Evolutionary conservation across 2,329 filamentous ascomycete genomes (phyloP).

Genomic region (Alternaria triticimaculans): DNA sequence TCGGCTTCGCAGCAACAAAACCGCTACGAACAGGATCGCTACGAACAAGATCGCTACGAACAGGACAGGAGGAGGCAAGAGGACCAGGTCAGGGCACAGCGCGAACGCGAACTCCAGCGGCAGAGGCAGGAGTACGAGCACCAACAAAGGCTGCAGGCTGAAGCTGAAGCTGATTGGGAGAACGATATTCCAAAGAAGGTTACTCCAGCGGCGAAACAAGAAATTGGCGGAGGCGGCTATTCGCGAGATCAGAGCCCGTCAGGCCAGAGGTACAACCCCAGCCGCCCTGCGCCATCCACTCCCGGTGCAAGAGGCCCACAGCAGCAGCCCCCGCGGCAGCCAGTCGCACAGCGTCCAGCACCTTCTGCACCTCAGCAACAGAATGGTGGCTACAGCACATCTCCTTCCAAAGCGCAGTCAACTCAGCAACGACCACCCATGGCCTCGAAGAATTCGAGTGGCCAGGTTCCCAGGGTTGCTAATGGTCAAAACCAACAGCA

Average conservation of each 20-base stretch:
- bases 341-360: conserved; percentile 77
- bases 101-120: conserved; percentile 51
- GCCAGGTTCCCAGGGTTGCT: conserved; percentile 52
- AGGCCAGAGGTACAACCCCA: conserved; percentile 78
- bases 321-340: conserved; percentile 62
- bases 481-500: conserved; percentile 51
- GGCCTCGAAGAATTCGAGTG: conserved; percentile 35
- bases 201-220: conserved; percentile 80
- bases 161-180: no score
- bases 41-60: conserved; percentile 35
- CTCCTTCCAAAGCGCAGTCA: conserved; percentile 36
- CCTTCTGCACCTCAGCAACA: conserved; percentile 69
- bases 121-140: conserved; percentile 53
- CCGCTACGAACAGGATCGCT: background rate
- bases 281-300: conserved; percentile 81
- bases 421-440: conserved; percentile 40
- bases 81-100: conserved; percentile 45
- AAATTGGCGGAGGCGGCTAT: conserved; percentile 72
- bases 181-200: conserved; percentile 62
- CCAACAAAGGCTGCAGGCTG: conserved; percentile 9
- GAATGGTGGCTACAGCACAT: conserved; percentile 39
- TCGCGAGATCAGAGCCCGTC: conserved; percentile 54
- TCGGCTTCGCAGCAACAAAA: conserved; percentile 39
- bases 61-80: conserved; percentile 47
- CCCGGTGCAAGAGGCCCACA: conserved; percentile 60